phyloP scores from a whole-genome alignment of 805 yeast species.

The Starmera pachycereana region DNA sequence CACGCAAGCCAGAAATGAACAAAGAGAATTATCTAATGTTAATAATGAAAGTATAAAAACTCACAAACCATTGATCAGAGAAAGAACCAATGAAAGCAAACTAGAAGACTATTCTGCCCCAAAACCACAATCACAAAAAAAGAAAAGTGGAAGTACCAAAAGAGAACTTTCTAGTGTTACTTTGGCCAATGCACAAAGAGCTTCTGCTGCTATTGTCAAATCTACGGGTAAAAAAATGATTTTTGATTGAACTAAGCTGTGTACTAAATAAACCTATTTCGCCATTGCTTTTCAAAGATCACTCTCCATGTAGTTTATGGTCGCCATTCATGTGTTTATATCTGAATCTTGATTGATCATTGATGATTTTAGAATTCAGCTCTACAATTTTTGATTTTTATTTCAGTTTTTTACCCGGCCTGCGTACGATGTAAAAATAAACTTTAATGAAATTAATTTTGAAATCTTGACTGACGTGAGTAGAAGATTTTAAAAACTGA shows the following conservation, averaged over 20 bases:
- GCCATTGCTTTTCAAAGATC: too few species aligned
- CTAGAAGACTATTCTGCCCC: neutral
- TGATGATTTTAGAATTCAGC: too few species aligned
- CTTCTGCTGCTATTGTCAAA: slow-evolving; percentile 77
- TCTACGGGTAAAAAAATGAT: slow-evolving; percentile 80
- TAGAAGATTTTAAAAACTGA: too few species aligned
- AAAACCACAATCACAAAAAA: slow-evolving; percentile 7
- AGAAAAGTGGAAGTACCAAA: slow-evolving; percentile 3
- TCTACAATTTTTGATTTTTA: too few species aligned
- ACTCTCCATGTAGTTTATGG: too few species aligned
- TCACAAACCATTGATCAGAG: slow-evolving; percentile 3
- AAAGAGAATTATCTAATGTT: slow-evolving; percentile 3
- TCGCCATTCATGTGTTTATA: too few species aligned
- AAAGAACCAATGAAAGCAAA: slow-evolving; percentile 4
- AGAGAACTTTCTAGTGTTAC: slow-evolving; percentile 66
- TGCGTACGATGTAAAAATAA: too few species aligned
- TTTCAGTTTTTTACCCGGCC: too few species aligned
- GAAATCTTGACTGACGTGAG: too few species aligned
- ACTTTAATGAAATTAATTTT: too few species aligned
- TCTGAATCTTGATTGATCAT: too few species aligned
- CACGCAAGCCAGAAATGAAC: slow-evolving; percentile 14
- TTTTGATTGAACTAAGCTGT: slow-evolving; percentile 6
- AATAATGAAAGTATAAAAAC: slow-evolving; percentile 1
- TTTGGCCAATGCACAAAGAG: slow-evolving; percentile 81
- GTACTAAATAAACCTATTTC: too few species aligned